Conservation (phyloP, 108 stramenopile genomes). For the Fragilariopsis cylindrus region DNA sequence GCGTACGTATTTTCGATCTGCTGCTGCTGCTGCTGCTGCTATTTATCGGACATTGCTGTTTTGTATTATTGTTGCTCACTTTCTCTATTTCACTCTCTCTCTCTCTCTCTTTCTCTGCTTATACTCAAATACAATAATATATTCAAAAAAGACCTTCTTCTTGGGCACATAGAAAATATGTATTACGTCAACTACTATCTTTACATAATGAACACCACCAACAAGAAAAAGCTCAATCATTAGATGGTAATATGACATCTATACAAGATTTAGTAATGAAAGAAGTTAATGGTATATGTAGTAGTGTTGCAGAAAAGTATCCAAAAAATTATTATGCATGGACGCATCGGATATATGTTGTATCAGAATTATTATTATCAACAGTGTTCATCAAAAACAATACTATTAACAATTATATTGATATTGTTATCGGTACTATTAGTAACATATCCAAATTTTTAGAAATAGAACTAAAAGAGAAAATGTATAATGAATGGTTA, state of each 20-base stretch:
- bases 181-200: constrained; percentile 27
- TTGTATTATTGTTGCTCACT: background rate
- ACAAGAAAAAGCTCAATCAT: too few relatives aligned
- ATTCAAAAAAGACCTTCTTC: constrained; percentile 33
- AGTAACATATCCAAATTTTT: constrained; percentile 12
- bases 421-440: background rate
- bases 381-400: background rate
- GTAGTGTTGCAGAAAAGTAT: constrained; percentile 40
- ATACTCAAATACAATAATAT: background rate
- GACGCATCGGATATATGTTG: constrained; percentile 43
- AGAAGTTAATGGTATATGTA: constrained; percentile 34
- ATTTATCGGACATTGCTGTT: background rate
- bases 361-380: background rate
- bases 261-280: constrained; percentile 1
- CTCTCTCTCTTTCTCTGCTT: too few relatives aligned
- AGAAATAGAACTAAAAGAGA: constrained; percentile 28
- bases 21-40: background rate
- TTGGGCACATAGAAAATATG: constrained; percentile 57
- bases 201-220: background rate
- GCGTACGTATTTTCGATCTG: constrained; percentile 36
- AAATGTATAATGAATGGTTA: constrained; percentile 28
- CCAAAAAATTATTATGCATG: constrained; percentile 66
- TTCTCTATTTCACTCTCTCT: background rate
- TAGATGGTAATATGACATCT: background rate
- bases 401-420: too few relatives aligned